Percentiles rank a stretch among this genome's conserved stretches.
These are phyloP conservation scores for Leccinum subrobustum DNA, from an alignment of 1,284 basidiomycete genomes.

Conservation along the genomic window DNA sequence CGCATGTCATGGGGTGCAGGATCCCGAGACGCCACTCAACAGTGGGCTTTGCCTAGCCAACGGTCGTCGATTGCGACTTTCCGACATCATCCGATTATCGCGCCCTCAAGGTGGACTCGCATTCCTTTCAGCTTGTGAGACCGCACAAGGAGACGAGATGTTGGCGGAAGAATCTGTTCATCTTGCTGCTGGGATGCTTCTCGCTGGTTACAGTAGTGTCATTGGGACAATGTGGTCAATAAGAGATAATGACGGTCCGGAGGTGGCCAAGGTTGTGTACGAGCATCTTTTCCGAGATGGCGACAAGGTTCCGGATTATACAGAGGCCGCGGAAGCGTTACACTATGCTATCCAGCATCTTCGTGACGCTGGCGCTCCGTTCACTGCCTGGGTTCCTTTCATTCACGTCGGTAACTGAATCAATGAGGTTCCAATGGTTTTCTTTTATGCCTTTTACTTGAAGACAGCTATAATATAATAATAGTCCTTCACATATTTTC, in stretches of 20 bases:
- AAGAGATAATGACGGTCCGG: not conserved
- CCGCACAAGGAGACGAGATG: not conserved
- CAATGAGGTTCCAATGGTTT: too few species aligned
- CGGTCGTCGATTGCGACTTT: not conserved
- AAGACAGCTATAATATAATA: too few species aligned
- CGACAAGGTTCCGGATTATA: not conserved
- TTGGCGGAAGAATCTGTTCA: not conserved
- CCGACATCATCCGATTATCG: not conserved
- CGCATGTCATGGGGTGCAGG: not conserved
- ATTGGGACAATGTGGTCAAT: not conserved
- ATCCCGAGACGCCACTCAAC: not conserved
- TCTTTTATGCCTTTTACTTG: too few species aligned
- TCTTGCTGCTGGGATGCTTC: not conserved
- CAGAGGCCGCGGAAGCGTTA: not conserved
- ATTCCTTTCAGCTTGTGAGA: not conserved
- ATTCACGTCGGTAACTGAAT: not conserved
- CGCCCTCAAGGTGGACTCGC: not conserved
- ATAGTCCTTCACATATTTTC: too few species aligned
- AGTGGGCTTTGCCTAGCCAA: not conserved
- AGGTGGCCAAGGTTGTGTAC: not conserved
- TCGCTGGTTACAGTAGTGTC: not conserved
- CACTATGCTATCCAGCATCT: not conserved
- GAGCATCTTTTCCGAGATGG: not conserved
- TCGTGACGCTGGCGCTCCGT: not conserved
- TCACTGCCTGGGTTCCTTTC: not conserved